A percentile compares a stretch with the other conserved stretches of the same genome.
Conservation (phyloP, 2,329 filamentous ascomycete species). For the Mycosphaerelloides madeirae region DNA sequence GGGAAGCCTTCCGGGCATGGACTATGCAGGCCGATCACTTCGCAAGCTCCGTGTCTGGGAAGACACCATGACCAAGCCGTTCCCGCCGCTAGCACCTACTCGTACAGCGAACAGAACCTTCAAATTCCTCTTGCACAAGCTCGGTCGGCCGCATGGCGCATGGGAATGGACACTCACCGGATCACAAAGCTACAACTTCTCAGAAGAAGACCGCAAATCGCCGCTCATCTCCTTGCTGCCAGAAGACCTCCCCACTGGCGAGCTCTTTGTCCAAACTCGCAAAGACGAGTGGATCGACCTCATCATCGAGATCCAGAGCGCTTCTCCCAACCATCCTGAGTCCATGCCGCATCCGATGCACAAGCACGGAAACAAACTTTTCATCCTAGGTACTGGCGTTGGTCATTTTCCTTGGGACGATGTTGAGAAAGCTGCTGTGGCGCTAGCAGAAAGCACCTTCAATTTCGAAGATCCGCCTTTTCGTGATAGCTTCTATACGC, state of each 20-base stretch:
- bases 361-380: constrained; percentile 61
- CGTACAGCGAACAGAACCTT: neutral
- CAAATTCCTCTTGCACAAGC: neutral
- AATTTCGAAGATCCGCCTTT: constrained; percentile 54
- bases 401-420: constrained; percentile 46
- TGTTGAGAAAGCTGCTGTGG: neutral
- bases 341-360: constrained; percentile 61
- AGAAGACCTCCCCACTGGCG: neutral
- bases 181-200: too few relatives aligned
- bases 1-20: neutral
- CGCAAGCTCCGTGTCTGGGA: neutral
- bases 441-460: too few relatives aligned
- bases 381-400: constrained; percentile 49
- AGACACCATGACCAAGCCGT: neutral
- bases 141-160: neutral
- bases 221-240: too few relatives aligned
- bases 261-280: neutral
- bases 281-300: constrained; percentile 32
- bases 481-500: constrained; percentile 43
- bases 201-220: too few relatives aligned
- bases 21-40: neutral
- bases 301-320: constrained; percentile 16
- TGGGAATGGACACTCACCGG: constrained; percentile 2
- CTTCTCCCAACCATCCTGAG: constrained; percentile 37
- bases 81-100: too few relatives aligned